Evolutionary conservation across 176 grass and related monocot species (phyloP).

Genomic region (Tillandsia leiboldiana): DNA sequence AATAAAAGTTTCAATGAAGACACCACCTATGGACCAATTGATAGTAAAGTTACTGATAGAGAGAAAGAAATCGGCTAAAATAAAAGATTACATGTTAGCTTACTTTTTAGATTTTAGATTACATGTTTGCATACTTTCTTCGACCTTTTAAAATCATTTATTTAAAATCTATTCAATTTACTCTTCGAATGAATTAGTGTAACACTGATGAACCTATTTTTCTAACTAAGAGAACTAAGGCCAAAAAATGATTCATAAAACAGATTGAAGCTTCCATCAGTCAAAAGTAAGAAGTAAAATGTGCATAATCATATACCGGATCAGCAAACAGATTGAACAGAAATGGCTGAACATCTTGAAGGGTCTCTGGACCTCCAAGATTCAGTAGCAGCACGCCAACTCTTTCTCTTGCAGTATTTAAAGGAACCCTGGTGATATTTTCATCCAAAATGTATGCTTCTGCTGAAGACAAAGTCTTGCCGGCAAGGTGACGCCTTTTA

Average conservation of each 20-base stretch:
- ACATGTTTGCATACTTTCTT: no score
- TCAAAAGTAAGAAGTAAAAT: constrained; percentile 3
- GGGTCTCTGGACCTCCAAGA: constrained; percentile 86
- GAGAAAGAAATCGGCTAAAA: no score
- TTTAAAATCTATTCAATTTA: no score
- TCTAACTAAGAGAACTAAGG: no score
- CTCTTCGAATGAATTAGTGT: no score
- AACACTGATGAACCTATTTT: no score
- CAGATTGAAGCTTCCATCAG: not conserved
- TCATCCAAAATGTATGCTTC: constrained; percentile 31
- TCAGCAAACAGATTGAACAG: constrained; percentile 94
- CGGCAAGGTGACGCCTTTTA: constrained; percentile 18
- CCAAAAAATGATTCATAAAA: constrained; percentile 4
- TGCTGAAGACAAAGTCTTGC: constrained; percentile 18
- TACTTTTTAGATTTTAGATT: no score
- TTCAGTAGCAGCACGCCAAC: constrained; percentile 89
- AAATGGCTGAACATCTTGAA: constrained; percentile 94
- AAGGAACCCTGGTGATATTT: constrained; percentile 15
- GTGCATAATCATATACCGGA: constrained; percentile 41
- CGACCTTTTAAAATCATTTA: no score
- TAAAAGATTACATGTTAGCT: no score
- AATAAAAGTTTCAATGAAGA: no score
- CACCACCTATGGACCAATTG: no score
- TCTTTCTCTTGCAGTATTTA: constrained; percentile 38
- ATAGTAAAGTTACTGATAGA: no score